Percentiles rank a stretch among this genome's conserved stretches.
These are phyloP conservation scores for Quercus parvula DNA, from an alignment of 306 rosid genomes.

Conservation along the genomic window DNA sequence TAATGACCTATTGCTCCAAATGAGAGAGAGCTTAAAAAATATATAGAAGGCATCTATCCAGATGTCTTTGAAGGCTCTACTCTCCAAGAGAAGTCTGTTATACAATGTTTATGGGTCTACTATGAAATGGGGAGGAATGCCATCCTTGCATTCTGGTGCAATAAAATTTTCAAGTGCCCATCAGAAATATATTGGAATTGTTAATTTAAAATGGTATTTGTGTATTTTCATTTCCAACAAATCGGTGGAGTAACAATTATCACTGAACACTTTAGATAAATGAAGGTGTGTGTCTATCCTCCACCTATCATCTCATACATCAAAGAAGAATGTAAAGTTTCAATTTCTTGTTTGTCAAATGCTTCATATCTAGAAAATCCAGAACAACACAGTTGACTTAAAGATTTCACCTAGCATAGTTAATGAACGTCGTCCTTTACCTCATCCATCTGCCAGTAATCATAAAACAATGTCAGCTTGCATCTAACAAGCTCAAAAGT, in stretches of 20 bases:
- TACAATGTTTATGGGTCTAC: neutral
- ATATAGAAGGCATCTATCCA: neutral
- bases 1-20: neutral
- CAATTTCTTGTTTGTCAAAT: neutral
- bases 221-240: neutral
- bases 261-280: neutral
- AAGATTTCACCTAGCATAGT: constrained; percentile 11
- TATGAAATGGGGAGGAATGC: neutral
- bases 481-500: constrained; percentile 81
- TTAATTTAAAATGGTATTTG: neutral
- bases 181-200: neutral
- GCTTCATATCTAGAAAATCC: neutral
- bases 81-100: neutral
- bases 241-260: neutral
- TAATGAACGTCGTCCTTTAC: constrained; percentile 39
- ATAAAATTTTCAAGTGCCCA: neutral
- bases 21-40: neutral
- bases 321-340: neutral
- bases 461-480: constrained; percentile 77
- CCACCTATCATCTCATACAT: neutral
- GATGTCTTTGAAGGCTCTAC: neutral
- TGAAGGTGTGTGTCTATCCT: neutral
- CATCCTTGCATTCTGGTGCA: neutral
- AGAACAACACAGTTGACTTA: neutral
- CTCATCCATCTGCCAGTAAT: constrained; percentile 95